phyloP scores from a whole-genome alignment of 2,329 filamentous ascomycete species.

The Penicillium aurantiogriseum region DNA sequence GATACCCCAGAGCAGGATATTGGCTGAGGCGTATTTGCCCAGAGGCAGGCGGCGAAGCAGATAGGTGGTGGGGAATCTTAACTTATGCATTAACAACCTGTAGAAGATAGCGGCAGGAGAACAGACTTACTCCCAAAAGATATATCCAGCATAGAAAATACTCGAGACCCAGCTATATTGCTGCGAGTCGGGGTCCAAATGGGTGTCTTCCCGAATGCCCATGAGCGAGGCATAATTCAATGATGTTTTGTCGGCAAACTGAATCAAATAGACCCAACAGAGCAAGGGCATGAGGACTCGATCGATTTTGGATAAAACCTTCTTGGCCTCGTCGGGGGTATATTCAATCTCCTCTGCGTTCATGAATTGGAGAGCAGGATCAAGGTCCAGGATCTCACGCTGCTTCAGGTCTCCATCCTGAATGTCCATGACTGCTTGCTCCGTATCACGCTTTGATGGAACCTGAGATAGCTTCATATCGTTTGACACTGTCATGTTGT shows the following conservation, averaged over 20 bases:
- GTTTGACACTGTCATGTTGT: slow-evolving; percentile 1
- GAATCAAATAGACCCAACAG: slow-evolving; percentile 14
- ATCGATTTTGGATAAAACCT: slow-evolving; percentile 9
- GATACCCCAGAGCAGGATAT: slow-evolving; percentile 23
- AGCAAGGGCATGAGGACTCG: slow-evolving; percentile 6
- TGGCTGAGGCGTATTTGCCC: slow-evolving; percentile 49
- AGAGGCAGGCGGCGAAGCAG: slow-evolving; percentile 50
- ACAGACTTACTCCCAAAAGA: slow-evolving; percentile 41
- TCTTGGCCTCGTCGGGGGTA: slow-evolving; percentile 1
- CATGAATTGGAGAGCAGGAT: slow-evolving; percentile 8
- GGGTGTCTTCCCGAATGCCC: slow-evolving; percentile 23
- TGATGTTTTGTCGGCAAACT: slow-evolving; percentile 13
- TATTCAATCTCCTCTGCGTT: slow-evolving; percentile 5
- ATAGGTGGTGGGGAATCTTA: slow-evolving; percentile 48
- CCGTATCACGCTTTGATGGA: slow-evolving; percentile 2
- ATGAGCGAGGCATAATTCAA: slow-evolving; percentile 18
- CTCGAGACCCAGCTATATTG: slow-evolving; percentile 51
- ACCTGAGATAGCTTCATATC: slow-evolving; percentile 6
- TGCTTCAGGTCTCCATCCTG: slow-evolving; percentile 2
- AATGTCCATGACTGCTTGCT: slow-evolving; percentile 2
- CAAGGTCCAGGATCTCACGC: neutral
- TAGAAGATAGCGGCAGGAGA: neutral
- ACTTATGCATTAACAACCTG: neutral
- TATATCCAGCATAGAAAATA: slow-evolving; percentile 38
- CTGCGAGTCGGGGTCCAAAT: slow-evolving; percentile 38